phyloP scores from a whole-genome alignment of 2,329 filamentous ascomycete genomes.

The Metarhizium robertsii region DNA sequence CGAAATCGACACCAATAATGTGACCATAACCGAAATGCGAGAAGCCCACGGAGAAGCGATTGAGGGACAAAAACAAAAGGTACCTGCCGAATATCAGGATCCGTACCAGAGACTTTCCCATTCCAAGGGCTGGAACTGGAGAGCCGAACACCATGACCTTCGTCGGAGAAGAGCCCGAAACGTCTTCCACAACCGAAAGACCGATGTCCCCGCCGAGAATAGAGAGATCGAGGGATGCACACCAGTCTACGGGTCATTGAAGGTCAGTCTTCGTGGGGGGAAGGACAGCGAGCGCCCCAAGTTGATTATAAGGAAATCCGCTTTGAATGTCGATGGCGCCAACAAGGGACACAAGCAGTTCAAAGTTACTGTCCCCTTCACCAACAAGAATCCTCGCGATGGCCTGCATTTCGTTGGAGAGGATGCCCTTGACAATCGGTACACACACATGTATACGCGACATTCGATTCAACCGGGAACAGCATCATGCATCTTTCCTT shows the following conservation, averaged over 20 bases:
- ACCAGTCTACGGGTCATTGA: constrained; percentile 45
- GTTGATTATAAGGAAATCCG: constrained; percentile 36
- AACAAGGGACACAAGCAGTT: constrained; percentile 36
- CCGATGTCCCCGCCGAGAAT: constrained; percentile 45
- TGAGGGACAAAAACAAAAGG: constrained; percentile 29
- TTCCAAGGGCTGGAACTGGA: constrained; percentile 50
- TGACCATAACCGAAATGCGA: constrained; percentile 38
- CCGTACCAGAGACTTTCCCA: constrained; percentile 58
- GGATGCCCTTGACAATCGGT: constrained; percentile 68
- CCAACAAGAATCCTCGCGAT: constrained; percentile 66
- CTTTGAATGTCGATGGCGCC: constrained; percentile 18
- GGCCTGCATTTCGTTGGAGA: constrained; percentile 88
- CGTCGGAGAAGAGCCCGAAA: constrained; percentile 57
- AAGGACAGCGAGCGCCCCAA: constrained; percentile 30
- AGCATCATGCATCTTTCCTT: constrained; percentile 83
- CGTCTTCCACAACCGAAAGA: constrained; percentile 39
- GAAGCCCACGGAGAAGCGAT: constrained; percentile 25
- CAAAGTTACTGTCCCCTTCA: constrained; percentile 62
- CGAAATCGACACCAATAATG: constrained; percentile 42
- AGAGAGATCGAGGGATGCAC: constrained; percentile 47
- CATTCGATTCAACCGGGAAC: constrained; percentile 71
- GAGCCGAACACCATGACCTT: constrained; percentile 67
- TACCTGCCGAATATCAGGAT: constrained; percentile 42
- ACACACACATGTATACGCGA: constrained; percentile 84
- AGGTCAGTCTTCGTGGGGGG: constrained; percentile 29